Conservation (phyloP, 2,329 filamentous ascomycete genomes). For the Rhexocercosporidium sp. region DNA sequence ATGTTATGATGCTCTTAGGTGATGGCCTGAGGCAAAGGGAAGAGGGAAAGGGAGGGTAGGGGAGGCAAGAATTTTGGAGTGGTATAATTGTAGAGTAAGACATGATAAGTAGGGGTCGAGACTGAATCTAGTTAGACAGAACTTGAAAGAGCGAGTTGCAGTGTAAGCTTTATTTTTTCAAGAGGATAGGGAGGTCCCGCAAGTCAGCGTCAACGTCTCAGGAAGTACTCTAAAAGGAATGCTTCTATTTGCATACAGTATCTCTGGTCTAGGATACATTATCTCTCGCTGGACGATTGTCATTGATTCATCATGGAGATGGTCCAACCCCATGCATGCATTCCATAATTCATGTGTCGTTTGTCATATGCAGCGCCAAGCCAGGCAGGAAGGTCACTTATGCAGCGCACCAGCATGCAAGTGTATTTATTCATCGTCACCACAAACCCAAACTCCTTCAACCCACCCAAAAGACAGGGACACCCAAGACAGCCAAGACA, state of each 20-base stretch:
- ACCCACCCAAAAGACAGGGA: not conserved
- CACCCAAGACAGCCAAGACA: constrained; percentile 1
- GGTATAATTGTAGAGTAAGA: not conserved
- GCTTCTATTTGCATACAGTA: constrained; percentile 13
- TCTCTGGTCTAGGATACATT: constrained; percentile 1
- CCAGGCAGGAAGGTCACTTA: constrained; percentile 3
- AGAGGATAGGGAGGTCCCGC: not conserved
- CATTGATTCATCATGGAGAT: constrained; percentile 1
- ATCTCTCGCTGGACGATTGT: not conserved
- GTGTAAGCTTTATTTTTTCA: not conserved
- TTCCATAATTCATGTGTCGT: constrained; percentile 8
- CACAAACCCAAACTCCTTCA: constrained; percentile 2
- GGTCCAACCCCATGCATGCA: constrained; percentile 2
- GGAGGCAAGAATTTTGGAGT: no score
- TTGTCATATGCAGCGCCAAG: not conserved
- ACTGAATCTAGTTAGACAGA: not conserved
- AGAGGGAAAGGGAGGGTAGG: no score
- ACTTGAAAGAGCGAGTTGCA: not conserved
- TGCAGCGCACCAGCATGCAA: constrained; percentile 14
- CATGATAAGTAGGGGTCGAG: not conserved
- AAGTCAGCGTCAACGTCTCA: not conserved
- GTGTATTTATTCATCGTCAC: not conserved
- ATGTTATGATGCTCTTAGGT: not conserved
- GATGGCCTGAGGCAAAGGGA: no score
- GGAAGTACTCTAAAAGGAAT: constrained; percentile 8